Evolutionary conservation across 441 rosid species (phyloP).

Genomic region (Populus hybrid): DNA sequence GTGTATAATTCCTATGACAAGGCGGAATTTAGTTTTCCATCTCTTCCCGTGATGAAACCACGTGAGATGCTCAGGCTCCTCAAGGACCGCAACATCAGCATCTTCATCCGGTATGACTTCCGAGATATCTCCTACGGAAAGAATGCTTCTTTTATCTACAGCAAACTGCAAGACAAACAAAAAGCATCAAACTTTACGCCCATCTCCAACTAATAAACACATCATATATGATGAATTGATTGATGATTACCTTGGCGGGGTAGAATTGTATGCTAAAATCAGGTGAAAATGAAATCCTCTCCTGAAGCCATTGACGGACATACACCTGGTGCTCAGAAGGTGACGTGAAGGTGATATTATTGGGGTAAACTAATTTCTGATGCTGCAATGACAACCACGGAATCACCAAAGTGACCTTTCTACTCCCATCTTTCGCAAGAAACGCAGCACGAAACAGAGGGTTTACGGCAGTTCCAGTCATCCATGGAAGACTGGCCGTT

Average conservation of each 20-base stretch:
- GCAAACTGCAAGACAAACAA: conserved; percentile 57
- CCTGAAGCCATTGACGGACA: conserved; percentile 77
- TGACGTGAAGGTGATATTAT: conserved; percentile 49
- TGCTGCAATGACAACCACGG: conserved; percentile 83
- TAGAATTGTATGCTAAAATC: conserved; percentile 62
- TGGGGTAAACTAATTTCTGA: conserved; percentile 76
- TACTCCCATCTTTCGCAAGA: conserved; percentile 67
- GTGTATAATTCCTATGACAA: conserved; percentile 78
- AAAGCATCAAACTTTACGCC: conserved; percentile 8
- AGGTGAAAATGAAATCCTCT: conserved; percentile 54
- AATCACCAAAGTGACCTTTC: conserved; percentile 76
- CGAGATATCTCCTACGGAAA: conserved; percentile 85
- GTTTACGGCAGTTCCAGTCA: conserved; percentile 96
- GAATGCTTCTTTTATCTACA: conserved; percentile 87
- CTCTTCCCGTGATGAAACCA: conserved; percentile 98
- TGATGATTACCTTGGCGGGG: conserved; percentile 66
- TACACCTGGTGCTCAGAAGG: conserved; percentile 70
- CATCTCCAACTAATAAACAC: conserved; percentile 1
- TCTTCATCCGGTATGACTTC: conserved; percentile 74
- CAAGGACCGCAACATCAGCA: conserved; percentile 90
- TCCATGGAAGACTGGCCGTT: conserved; percentile 96
- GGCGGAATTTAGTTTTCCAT: conserved; percentile 81
- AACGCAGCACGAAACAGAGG: conserved; percentile 95
- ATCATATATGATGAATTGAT: neutral
- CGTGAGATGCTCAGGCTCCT: conserved; percentile 99